Evolutionary conservation across 495 filamentous ascomycete genomes (phyloP).

Genomic region (Hyaloscypha hepaticicola): DNA sequence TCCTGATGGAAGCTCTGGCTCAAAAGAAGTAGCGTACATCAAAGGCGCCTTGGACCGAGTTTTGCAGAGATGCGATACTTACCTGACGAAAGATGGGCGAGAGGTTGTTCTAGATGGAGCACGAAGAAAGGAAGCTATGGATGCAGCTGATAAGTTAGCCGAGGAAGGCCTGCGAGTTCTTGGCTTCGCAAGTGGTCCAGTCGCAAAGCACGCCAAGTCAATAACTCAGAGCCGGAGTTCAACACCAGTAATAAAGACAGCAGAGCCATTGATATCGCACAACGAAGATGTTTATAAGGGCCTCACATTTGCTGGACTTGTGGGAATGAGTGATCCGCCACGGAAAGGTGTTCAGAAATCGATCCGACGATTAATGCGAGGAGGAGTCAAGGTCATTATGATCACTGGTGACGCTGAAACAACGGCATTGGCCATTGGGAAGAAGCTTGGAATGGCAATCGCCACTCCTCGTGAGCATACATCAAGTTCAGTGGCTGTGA

Average conservation of each 20-base stretch:
- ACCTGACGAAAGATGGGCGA: slow-evolving; percentile 80
- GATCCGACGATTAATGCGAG: slow-evolving; percentile 87
- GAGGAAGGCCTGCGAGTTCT: slow-evolving; percentile 87
- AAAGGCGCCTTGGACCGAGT: slow-evolving; percentile 94
- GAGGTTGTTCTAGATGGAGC: slow-evolving; percentile 83
- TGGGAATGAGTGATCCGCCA: slow-evolving; percentile 97
- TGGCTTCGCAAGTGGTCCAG: slow-evolving; percentile 79
- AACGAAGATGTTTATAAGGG: slow-evolving; percentile 76
- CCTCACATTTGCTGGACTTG: slow-evolving; percentile 84
- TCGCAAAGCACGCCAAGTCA: slow-evolving; percentile 36
- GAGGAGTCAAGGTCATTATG: slow-evolving; percentile 96
- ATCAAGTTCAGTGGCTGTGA: slow-evolving; percentile 47
- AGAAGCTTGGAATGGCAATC: slow-evolving; percentile 86
- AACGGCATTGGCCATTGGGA: slow-evolving; percentile 89
- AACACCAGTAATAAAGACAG: slow-evolving; percentile 36
- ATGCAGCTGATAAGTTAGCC: slow-evolving; percentile 89
- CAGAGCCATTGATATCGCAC: slow-evolving; percentile 43
- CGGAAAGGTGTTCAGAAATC: slow-evolving; percentile 84
- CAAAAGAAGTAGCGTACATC: slow-evolving; percentile 79
- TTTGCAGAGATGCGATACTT: slow-evolving; percentile 83
- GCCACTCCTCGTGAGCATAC: slow-evolving; percentile 45
- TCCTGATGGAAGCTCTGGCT: slow-evolving; percentile 44
- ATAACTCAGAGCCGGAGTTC: slow-evolving; percentile 39
- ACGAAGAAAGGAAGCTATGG: slow-evolving; percentile 67
- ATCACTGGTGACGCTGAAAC: slow-evolving; percentile 96